phyloP scores from a whole-genome alignment of 2,329 filamentous ascomycete species.

The Fusarium oxysporum region DNA sequence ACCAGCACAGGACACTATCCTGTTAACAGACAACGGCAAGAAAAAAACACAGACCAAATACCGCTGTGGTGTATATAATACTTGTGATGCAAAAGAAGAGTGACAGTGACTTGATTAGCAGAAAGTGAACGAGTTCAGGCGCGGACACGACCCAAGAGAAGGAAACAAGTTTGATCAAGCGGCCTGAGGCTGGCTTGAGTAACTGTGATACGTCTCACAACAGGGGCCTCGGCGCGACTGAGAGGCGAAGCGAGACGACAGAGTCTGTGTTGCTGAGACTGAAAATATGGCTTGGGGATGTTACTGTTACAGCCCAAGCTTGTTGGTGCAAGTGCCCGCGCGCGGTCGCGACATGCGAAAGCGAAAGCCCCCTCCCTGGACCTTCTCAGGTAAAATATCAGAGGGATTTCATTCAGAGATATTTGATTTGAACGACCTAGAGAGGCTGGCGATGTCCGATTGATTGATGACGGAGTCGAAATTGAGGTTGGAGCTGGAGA shows the following conservation, averaged over 20 bases:
- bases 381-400: conserved; percentile 33
- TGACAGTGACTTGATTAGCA: conserved; percentile 14
- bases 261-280: not conserved
- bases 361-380: conserved; percentile 43
- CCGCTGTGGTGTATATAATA: conserved; percentile 9
- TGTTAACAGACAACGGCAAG: not conserved
- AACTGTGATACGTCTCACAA: conserved; percentile 36
- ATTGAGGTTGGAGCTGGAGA: conserved; percentile 23
- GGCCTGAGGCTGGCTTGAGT: conserved; percentile 32
- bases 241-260: conserved; percentile 15
- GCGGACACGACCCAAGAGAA: conserved; percentile 2
- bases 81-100: conserved; percentile 12
- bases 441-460: not conserved
- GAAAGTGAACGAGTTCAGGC: conserved; percentile 21
- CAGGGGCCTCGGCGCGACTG: conserved; percentile 6
- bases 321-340: conserved; percentile 25
- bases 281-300: conserved; percentile 21
- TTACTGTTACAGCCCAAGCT: conserved; percentile 36
- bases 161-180: conserved; percentile 23
- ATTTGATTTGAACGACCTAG: conserved; percentile 17
- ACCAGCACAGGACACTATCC: conserved; percentile 13
- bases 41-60: not conserved
- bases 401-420: conserved; percentile 41
- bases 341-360: conserved; percentile 40
- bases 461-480: not conserved